Evolutionary conservation across 345 rosid genomes (phyloP).

Genomic region (Hibiscus tridactylites): DNA sequence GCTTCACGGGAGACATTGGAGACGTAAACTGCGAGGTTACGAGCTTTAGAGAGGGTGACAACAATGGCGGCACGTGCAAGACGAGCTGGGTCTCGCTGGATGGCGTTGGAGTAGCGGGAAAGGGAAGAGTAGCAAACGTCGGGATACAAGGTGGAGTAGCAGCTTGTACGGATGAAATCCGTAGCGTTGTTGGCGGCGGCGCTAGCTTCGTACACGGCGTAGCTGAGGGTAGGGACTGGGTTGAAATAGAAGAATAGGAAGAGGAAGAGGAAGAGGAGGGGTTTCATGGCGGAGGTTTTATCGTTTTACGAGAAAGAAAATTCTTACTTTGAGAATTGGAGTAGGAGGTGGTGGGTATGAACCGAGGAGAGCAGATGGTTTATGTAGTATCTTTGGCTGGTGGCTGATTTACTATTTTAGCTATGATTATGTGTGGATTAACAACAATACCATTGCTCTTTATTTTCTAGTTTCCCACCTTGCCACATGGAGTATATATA

Average conservation of each 20-base stretch:
- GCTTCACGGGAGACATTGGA: conserved; percentile 54
- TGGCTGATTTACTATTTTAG: neutral
- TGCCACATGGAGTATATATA: no score
- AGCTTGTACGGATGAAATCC: conserved; percentile 67
- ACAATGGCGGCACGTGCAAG: conserved; percentile 59
- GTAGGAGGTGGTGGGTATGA: neutral
- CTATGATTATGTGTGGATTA: neutral
- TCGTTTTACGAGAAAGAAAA: neutral
- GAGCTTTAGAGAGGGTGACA: conserved; percentile 46
- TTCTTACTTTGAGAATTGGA: no score
- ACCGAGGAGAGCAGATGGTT: neutral
- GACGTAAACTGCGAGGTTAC: conserved; percentile 36
- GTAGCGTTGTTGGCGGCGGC: conserved; percentile 17
- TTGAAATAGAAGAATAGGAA: conserved; percentile 19
- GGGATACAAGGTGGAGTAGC: conserved; percentile 71
- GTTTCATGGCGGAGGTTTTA: conserved; percentile 16
- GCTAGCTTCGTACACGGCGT: conserved; percentile 8
- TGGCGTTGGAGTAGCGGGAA: conserved; percentile 42
- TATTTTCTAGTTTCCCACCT: neutral
- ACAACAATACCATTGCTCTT: neutral
- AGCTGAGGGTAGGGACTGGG: conserved; percentile 19
- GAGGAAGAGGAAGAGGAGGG: conserved; percentile 22
- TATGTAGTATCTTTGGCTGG: neutral
- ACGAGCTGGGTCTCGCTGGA: conserved; percentile 42
- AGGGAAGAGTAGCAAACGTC: conserved; percentile 66